A percentile compares a stretch with the other conserved stretches of the same genome.
These are phyloP conservation scores for Cnidoscolus chayamansa DNA, from an alignment of 441 rosid genomes.

Conservation along the genomic window DNA sequence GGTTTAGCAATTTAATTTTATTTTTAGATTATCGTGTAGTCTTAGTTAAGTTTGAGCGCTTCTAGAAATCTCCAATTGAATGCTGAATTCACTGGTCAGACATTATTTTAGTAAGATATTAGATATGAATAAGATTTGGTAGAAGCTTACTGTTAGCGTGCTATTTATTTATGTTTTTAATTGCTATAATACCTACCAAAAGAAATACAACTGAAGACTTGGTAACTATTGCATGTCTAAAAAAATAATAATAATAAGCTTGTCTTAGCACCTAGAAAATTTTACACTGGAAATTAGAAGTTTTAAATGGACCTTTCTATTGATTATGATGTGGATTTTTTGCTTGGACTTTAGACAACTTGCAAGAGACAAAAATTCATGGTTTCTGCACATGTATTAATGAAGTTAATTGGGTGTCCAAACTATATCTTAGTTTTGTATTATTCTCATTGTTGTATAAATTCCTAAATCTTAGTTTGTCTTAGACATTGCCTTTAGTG, in stretches of 20 bases:
- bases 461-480: not conserved
- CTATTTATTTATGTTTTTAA: no score
- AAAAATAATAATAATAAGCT: not conserved
- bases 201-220: not conserved
- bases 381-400: not conserved
- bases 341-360: not conserved
- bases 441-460: constrained; percentile 2
- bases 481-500: not conserved
- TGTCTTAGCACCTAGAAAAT: not conserved
- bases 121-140: not conserved
- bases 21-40: not conserved
- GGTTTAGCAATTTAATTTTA: not conserved
- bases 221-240: not conserved
- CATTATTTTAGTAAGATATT: not conserved
- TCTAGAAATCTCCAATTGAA: constrained; percentile 3
- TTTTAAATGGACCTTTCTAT: not conserved
- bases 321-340: not conserved
- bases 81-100: not conserved
- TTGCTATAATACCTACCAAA: no score
- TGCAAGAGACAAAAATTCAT: not conserved
- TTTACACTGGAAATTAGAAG: not conserved
- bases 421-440: not conserved
- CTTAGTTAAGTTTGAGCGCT: not conserved
- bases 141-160: not conserved
- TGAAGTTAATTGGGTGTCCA: not conserved